phyloP scores from a whole-genome alignment of 169 alveolate genomes.

The Cryptosporidium canis region DNA sequence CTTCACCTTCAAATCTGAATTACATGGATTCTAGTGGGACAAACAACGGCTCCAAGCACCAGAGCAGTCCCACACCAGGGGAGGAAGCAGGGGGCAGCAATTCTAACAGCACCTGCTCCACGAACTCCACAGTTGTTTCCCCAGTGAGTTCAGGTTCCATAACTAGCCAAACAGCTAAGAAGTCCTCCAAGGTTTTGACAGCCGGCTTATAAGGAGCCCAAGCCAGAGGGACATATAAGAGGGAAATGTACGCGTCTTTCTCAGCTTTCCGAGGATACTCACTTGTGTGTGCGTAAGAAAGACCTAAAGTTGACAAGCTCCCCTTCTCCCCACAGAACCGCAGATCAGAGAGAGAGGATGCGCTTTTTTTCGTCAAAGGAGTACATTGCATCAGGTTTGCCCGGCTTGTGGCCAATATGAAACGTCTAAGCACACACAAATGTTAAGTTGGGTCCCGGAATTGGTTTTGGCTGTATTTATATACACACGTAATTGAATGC shows the following conservation, averaged over 20 bases:
- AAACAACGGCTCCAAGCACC: background rate
- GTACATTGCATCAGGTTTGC: background rate
- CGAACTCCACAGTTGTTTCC: background rate
- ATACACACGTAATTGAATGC: background rate
- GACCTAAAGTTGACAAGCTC: background rate
- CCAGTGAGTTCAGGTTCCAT: slow-evolving; percentile 6
- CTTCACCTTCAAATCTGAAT: background rate
- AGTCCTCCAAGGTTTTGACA: background rate
- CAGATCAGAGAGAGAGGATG: background rate
- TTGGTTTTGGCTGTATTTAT: background rate
- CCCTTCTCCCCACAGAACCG: too few species aligned
- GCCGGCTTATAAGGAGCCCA: background rate
- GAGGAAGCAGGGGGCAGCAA: background rate
- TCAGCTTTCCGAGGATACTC: too few species aligned
- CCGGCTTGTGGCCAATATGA: background rate
- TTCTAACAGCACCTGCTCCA: background rate
- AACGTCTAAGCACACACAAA: background rate
- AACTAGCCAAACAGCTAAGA: background rate
- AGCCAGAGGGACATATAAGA: too few species aligned
- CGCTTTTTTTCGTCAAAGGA: background rate
- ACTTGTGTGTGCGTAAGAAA: too few species aligned
- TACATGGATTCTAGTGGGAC: background rate
- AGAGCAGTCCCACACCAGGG: background rate
- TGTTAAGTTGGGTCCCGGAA: background rate
- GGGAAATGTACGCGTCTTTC: too few species aligned